phyloP scores from a whole-genome alignment of 75 land plant species.

The Pinus tabuliformis region DNA sequence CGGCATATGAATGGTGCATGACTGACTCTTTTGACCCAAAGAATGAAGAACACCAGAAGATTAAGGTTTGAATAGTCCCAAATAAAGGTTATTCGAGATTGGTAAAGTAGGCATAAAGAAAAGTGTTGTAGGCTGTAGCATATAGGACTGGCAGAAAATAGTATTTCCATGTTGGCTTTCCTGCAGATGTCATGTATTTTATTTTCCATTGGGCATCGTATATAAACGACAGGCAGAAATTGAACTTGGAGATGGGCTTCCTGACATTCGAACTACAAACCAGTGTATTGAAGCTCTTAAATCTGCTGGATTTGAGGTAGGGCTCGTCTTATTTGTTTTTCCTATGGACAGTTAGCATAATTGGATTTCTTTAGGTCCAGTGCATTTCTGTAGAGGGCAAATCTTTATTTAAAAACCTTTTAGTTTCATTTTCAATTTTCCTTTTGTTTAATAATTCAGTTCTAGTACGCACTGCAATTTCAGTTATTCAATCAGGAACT shows the following conservation, averaged over 20 bases:
- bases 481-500: no score
- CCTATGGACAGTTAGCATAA: no score
- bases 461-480: no score
- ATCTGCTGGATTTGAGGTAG: slow-evolving; percentile 93
- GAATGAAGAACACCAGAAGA: slow-evolving; percentile 71
- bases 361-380: background rate
- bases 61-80: slow-evolving; percentile 49
- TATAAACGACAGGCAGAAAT: slow-evolving; percentile 70
- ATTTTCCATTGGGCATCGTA: background rate
- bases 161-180: background rate
- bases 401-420: background rate
- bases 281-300: slow-evolving; percentile 81
- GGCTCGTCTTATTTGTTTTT: background rate
- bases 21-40: slow-evolving; percentile 84
- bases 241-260: slow-evolving; percentile 96
- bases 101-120: background rate
- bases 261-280: slow-evolving; percentile 76
- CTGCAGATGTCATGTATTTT: background rate
- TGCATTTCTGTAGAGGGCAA: background rate
- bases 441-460: background rate
- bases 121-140: background rate
- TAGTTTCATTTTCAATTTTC: background rate
- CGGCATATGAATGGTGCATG: slow-evolving; percentile 98
- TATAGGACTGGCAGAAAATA: background rate
- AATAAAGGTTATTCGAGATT: slow-evolving; percentile 1